Percentiles rank a stretch among this genome's conserved stretches.
These are phyloP conservation scores for Euphrasia confusa DNA, from an alignment of 257 asterid genomes.

Conservation along the genomic window DNA sequence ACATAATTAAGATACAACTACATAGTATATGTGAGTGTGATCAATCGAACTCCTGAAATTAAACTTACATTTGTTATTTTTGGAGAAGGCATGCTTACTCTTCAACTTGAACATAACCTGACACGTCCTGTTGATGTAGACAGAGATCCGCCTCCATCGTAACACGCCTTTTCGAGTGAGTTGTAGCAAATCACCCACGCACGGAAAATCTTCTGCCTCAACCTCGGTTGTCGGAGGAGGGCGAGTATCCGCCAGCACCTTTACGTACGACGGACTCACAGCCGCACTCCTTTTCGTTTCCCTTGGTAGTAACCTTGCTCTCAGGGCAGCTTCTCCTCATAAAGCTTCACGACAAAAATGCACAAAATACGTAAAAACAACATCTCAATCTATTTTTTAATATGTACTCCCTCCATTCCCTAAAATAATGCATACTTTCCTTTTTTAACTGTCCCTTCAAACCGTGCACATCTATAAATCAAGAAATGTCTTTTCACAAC, in stretches of 20 bases:
- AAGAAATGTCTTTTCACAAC: too few species aligned
- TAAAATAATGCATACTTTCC: too few species aligned
- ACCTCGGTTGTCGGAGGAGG: constrained; percentile 35
- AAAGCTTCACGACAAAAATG: constrained; percentile 41
- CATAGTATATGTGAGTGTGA: too few species aligned
- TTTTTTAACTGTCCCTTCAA: too few species aligned
- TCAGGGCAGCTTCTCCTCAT: constrained; percentile 80
- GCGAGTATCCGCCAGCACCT: constrained; percentile 41
- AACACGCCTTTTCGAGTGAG: constrained; percentile 60
- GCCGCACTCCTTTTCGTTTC: constrained; percentile 78
- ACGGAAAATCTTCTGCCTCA: constrained; percentile 49
- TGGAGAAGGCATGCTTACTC: constrained; percentile 87
- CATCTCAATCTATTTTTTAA: neutral
- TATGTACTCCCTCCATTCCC: too few species aligned
- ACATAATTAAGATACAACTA: too few species aligned
- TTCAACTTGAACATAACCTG: constrained; percentile 72
- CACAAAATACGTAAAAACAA: constrained; percentile 16
- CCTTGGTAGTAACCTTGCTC: constrained; percentile 68
- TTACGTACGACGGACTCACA: constrained; percentile 74
- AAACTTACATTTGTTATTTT: constrained; percentile 67
- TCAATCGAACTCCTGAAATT: constrained; percentile 20
- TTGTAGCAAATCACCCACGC: constrained; percentile 71
- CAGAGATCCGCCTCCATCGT: constrained; percentile 61
- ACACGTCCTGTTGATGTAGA: constrained; percentile 56
- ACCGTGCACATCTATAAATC: too few species aligned